Percentiles rank a stretch among this genome's conserved stretches.
Evolutionary conservation across 768 basidiomycete species (phyloP).

Genomic region (Cubamyces lactineus): DNA sequence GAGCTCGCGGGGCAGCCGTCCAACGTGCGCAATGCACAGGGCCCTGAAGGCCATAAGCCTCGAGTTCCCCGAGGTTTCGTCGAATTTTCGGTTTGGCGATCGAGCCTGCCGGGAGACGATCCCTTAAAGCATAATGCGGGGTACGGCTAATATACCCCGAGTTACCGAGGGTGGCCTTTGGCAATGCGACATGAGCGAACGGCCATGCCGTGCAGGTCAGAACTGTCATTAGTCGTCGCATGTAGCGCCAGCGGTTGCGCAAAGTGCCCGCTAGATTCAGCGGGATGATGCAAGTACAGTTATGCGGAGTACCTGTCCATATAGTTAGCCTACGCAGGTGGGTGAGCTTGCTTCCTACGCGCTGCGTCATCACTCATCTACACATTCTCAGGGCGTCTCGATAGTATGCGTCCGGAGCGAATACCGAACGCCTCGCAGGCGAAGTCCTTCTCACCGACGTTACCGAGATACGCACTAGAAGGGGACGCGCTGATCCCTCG

Average conservation of each 20-base stretch:
- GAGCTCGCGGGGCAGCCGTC: neutral
- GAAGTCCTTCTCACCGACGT: conserved; percentile 8
- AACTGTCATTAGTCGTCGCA: no score
- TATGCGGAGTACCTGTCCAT: no score
- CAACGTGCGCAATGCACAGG: neutral
- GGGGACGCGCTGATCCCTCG: conserved; percentile 8
- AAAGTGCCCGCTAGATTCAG: no score
- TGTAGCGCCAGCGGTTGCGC: no score
- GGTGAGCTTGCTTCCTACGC: neutral
- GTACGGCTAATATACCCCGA: neutral
- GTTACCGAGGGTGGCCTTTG: neutral
- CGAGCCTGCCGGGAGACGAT: conserved; percentile 2
- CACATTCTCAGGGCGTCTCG: no score
- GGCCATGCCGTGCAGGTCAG: no score
- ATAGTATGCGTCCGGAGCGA: conserved; percentile 1
- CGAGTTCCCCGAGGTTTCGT: neutral
- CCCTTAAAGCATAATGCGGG: conserved; percentile 10
- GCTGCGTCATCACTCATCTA: neutral
- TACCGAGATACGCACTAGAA: conserved; percentile 1
- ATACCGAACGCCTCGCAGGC: neutral
- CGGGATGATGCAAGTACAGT: no score
- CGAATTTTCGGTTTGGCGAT: no score
- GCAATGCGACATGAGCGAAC: no score
- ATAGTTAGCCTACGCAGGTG: no score
- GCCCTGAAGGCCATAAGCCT: neutral